These are phyloP conservation scores for Cyanidium caldarium DNA, from an alignment of 23 red algal genomes.

Conservation along the genomic window DNA sequence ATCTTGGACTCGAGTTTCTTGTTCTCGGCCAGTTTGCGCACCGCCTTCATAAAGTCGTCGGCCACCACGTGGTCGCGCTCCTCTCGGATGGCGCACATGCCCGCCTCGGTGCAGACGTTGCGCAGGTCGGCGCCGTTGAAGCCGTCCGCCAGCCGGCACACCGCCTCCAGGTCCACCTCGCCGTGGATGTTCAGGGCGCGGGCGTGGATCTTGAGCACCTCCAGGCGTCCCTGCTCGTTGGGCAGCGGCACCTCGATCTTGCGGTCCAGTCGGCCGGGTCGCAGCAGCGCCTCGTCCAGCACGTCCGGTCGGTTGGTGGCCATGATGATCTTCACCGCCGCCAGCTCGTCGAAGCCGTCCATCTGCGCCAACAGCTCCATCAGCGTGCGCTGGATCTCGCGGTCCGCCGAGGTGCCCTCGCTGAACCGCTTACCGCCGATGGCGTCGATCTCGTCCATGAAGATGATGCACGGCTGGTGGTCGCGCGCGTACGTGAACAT, in stretches of 20 bases:
- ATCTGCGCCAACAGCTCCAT: constrained; percentile 94
- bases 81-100: constrained; percentile 87
- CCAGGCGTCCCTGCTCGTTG: constrained; percentile 95
- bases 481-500: constrained; percentile 97
- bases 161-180: constrained; percentile 94
- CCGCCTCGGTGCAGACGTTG: constrained; percentile 97
- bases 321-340: constrained; percentile 95
- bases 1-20: constrained; percentile 92
- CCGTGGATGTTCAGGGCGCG: constrained; percentile 68
- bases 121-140: constrained; percentile 97
- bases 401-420: constrained; percentile 95
- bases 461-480: constrained; percentile 97
- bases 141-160: constrained; percentile 88
- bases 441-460: constrained; percentile 99
- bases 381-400: constrained; percentile 96
- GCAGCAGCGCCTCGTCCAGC: constrained; percentile 81
- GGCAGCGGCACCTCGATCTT: constrained; percentile 97
- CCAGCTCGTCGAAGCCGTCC: constrained; percentile 98
- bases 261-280: constrained; percentile 85
- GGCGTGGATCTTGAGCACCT: constrained; percentile 94
- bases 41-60: constrained; percentile 99
- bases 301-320: constrained; percentile 96
- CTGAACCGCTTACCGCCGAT: constrained; percentile 94
- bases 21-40: constrained; percentile 92
- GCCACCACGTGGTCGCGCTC: constrained; percentile 84